Evolutionary conservation across 345 rosid species (phyloP), one percentile per base, ranked within the genome.

Genomic region (Gossypium herbaceum): DNA sequence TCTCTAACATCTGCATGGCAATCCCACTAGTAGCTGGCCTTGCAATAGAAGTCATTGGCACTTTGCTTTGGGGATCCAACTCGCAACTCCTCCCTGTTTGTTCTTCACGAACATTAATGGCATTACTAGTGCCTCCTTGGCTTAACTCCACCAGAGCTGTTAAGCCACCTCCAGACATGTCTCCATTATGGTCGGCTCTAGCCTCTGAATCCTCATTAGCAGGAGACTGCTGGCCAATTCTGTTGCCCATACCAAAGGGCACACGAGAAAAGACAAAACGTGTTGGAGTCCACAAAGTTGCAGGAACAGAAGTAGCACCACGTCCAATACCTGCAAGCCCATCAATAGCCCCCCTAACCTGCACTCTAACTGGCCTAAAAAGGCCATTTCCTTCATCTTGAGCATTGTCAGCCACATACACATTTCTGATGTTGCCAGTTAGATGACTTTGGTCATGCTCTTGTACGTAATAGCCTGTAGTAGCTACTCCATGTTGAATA

Each of bases 301-400:
- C 83, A 47, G 97, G 94, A 68, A 91, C 91, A 81, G 85, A 92
- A 72, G 93, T 80, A 79, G 89, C 82, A 81, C 94, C 97, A 39
- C 94, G 90, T 77, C 97, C 97, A 79, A 94, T 91, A 76, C 95
- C 98, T 1, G 98, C 98, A 83, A 94, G 97, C 71, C 98, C 98
- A 84, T 94, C 98, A 73, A 82, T 87, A 78, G 87, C 90, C 62
- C 97, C 97, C 89, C 94, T 88, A 73, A 91, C 94, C 82, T 87
- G 97, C 62, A 92, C 92, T 79, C 95, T 83, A 10, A 92, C 97
- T 68, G 97, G 97, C 85, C 92, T 91, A 83, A 87, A 86, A 54
- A 80, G 76, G 76, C 94, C 93, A 81, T 77, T 91, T 64, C 89
- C 94, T 71, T 88, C 94, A 12, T 87, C 89, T 82, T 88, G 97